These are phyloP conservation scores for Trichosporon sp. DNA, from an alignment of 1,284 basidiomycete genomes.

Conservation along the genomic window DNA sequence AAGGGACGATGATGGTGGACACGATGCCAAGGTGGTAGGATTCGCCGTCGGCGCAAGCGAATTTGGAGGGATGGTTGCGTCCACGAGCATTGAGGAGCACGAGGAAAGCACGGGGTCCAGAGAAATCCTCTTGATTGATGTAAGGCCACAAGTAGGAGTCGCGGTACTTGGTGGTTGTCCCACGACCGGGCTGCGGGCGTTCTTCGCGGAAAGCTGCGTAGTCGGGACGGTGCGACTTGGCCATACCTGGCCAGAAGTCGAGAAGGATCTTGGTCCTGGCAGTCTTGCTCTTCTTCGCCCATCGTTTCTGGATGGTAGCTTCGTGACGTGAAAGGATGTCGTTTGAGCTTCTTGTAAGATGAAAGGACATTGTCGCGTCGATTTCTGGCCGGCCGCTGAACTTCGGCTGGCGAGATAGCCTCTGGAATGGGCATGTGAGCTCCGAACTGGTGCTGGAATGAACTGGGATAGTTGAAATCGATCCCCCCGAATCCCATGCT, in stretches of 20 bases:
- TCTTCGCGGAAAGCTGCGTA: constrained; percentile 3
- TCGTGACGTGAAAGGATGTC: constrained; percentile 23
- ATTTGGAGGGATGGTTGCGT: constrained; percentile 18
- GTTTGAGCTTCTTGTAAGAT: background rate
- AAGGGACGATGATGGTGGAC: background rate
- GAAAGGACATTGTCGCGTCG: constrained; percentile 1
- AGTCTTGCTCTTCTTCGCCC: constrained; percentile 17
- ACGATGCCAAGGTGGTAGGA: constrained; percentile 9
- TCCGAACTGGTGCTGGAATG: background rate
- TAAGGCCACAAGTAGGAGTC: constrained; percentile 15
- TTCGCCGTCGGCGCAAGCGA: constrained; percentile 13
- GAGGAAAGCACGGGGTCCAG: constrained; percentile 9
- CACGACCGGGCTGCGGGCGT: too few relatives aligned
- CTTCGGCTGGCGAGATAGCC: background rate
- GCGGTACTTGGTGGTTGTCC: background rate
- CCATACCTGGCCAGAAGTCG: constrained; percentile 19
- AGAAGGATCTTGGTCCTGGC: constrained; percentile 1
- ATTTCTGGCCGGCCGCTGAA: background rate
- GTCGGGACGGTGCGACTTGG: constrained; percentile 15
- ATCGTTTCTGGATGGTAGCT: constrained; percentile 20
- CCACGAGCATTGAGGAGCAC: constrained; percentile 21
- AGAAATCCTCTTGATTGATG: constrained; percentile 21
- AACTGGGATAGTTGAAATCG: constrained; percentile 6
- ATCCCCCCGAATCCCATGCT: background rate
- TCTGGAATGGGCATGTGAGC: background rate